Base-by-base conservation (phyloP, 306 rosid species). In the Fragaria iinumae region DNA sequence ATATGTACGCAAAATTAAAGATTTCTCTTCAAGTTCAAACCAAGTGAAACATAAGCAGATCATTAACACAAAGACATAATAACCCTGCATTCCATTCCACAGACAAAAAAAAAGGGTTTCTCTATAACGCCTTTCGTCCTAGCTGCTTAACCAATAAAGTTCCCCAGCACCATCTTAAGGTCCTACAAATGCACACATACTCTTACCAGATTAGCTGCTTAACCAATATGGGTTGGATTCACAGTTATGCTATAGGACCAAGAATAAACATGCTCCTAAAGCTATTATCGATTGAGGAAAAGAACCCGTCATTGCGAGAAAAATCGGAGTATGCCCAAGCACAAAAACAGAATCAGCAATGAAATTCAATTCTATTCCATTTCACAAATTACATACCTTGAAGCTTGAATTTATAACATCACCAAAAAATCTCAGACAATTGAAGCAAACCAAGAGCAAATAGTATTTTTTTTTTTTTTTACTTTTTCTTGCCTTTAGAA, bases 401-500 rank as follows among this genome's bases (percentile, higher is more conserved):
- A 63, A 78, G 14, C 36, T 72, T 21, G 32, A 78, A 36, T 39
- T 39, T 38, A n/a, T n/a, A 55, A 8, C 60, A 55, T 49, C 8
- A 78, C 76, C 71, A 34, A 39, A 1, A 11, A 49, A 63, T n/a
- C 29, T 14, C 34, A 17, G 8, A 10, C 0, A 17, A 9, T 2
- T 8, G 3, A 56, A 67, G 25, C 60, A 23, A 43, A 12, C 16
- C 8, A 14, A 12, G 11, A 62, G 39, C 25, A 34, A 23, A 17
- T 16, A 63, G 2, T 4, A 9, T 17, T 10, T 4, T 44, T 18
- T 4, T 32, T 32, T 32, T 6, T 17, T 49, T 57, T 81, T 84
- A 90, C 82, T 93, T 91, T 85, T 94, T 94, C 91, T 94, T 94
- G 71, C 89, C 90, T 64, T 94, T 94, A 16, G 76, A 75, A 50